These are phyloP conservation scores for Debaryomycetaceae sp. DNA, from an alignment of 1,139 yeast species.

Conservation along the genomic window DNA sequence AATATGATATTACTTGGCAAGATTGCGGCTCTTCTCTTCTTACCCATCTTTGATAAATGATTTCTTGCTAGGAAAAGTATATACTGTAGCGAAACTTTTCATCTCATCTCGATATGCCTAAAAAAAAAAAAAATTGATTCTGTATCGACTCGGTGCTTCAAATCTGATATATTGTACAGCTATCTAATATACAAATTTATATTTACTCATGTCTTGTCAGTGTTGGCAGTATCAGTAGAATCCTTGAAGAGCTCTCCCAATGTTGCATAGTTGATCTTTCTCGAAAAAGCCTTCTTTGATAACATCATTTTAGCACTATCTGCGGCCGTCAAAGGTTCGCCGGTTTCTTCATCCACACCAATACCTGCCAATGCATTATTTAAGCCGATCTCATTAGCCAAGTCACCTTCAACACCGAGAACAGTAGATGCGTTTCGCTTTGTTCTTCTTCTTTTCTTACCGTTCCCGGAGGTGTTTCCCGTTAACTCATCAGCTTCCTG, in stretches of 20 bases:
- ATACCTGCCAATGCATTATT: slow-evolving; percentile 35
- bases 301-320: slow-evolving; percentile 73
- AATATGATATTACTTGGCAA: slow-evolving; percentile 89
- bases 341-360: slow-evolving; percentile 39
- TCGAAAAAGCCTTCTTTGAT: slow-evolving; percentile 69
- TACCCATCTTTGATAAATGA: slow-evolving; percentile 53
- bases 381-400: slow-evolving; percentile 29
- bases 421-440: slow-evolving; percentile 14
- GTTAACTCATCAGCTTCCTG: slow-evolving; percentile 82
- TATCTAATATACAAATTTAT: not conserved
- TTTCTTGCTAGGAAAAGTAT: slow-evolving; percentile 1
- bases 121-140: slow-evolving; percentile 3
- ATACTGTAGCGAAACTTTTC: slow-evolving; percentile 6
- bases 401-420: slow-evolving; percentile 12
- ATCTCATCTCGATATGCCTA: slow-evolving; percentile 7
- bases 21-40: slow-evolving; percentile 85
- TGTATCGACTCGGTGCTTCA: not conserved
- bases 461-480: slow-evolving; percentile 60
- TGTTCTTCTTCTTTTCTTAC: slow-evolving; percentile 38
- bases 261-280: slow-evolving; percentile 83
- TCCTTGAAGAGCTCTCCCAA: slow-evolving; percentile 56
- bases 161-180: not conserved
- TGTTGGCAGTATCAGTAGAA: slow-evolving; percentile 5
- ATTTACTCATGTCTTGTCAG: not conserved
- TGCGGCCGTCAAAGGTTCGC: slow-evolving; percentile 55